phyloP scores from a whole-genome alignment of 1,284 basidiomycete species.

The Cutaneotrichosporon mucoides region DNA sequence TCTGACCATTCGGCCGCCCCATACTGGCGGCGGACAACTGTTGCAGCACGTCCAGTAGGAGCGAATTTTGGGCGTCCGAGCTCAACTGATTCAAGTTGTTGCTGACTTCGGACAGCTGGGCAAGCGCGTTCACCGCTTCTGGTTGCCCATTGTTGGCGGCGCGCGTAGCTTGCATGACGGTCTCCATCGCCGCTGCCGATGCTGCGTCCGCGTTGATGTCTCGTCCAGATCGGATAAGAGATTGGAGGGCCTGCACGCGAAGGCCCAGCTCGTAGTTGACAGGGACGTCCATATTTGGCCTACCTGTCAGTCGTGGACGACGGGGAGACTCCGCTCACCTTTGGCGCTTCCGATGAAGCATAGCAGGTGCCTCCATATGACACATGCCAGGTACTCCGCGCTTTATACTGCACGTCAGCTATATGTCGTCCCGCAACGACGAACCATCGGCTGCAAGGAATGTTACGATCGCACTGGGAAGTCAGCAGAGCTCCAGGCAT shows the following conservation, averaged over 20 bases:
- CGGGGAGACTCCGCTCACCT: slow-evolving; percentile 28
- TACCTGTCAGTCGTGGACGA: background rate
- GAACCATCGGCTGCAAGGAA: slow-evolving; percentile 46
- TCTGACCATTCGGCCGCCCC: slow-evolving; percentile 14
- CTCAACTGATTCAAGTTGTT: slow-evolving; percentile 32
- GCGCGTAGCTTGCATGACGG: slow-evolving; percentile 42
- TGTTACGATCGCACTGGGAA: slow-evolving; percentile 44
- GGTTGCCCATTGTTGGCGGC: slow-evolving; percentile 38
- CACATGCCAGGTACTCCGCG: slow-evolving; percentile 46
- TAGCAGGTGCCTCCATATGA: slow-evolving; percentile 39
- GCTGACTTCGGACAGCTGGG: slow-evolving; percentile 32
- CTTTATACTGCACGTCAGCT: slow-evolving; percentile 28
- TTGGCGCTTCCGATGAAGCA: slow-evolving; percentile 35
- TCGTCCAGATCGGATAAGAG: slow-evolving; percentile 40
- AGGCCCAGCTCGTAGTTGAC: slow-evolving; percentile 40
- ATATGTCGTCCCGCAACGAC: background rate
- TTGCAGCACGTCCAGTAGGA: slow-evolving; percentile 43
- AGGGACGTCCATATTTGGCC: slow-evolving; percentile 25
- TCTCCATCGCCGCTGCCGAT: slow-evolving; percentile 38
- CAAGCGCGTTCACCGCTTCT: slow-evolving; percentile 39
- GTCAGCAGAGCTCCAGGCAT: slow-evolving; percentile 12
- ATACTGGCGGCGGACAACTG: slow-evolving; percentile 41
- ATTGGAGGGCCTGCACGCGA: slow-evolving; percentile 42
- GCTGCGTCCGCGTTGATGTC: slow-evolving; percentile 37
- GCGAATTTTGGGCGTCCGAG: slow-evolving; percentile 35